These are phyloP conservation scores for Scedosporium minutisporum DNA, from an alignment of 2,329 filamentous ascomycete species.

Conservation along the genomic window DNA sequence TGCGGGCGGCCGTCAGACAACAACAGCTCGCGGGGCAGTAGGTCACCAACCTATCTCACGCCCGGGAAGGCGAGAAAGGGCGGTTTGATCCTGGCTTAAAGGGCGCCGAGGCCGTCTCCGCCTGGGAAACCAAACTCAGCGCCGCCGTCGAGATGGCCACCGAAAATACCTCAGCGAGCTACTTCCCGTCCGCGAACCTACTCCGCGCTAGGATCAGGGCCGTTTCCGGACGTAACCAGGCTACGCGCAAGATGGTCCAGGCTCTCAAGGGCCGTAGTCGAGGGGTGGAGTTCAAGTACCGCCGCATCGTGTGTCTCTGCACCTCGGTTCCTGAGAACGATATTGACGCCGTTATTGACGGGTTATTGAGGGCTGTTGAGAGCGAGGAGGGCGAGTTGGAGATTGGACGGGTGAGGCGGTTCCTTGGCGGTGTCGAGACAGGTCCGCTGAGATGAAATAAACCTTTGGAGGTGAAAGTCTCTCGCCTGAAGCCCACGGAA, in stretches of 20 bases:
- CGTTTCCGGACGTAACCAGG: slow-evolving; percentile 58
- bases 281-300: slow-evolving; percentile 79
- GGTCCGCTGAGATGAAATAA: slow-evolving; percentile 35
- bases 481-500: too few species aligned
- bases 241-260: slow-evolving; percentile 57
- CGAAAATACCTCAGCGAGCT: slow-evolving; percentile 20
- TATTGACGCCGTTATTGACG: slow-evolving; percentile 72
- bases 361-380: slow-evolving; percentile 77
- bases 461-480: too few species aligned
- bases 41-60: slow-evolving; percentile 67
- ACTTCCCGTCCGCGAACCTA: slow-evolving; percentile 49
- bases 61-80: slow-evolving; percentile 59
- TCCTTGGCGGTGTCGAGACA: slow-evolving; percentile 64
- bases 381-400: slow-evolving; percentile 73
- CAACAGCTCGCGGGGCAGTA: slow-evolving; percentile 60
- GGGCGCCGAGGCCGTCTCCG: slow-evolving; percentile 33
- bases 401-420: slow-evolving; percentile 66
- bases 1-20: slow-evolving; percentile 56
- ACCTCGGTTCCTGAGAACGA: slow-evolving; percentile 68
- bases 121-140: slow-evolving; percentile 46
- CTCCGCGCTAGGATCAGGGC: slow-evolving; percentile 61
- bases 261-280: slow-evolving; percentile 69
- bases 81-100: slow-evolving; percentile 30
- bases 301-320: slow-evolving; percentile 78
- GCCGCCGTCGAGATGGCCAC: slow-evolving; percentile 35